A percentile compares a stretch with the other conserved stretches of the same genome.
Conservation (phyloP, 495 filamentous ascomycete species). For the Cercophora samala region DNA sequence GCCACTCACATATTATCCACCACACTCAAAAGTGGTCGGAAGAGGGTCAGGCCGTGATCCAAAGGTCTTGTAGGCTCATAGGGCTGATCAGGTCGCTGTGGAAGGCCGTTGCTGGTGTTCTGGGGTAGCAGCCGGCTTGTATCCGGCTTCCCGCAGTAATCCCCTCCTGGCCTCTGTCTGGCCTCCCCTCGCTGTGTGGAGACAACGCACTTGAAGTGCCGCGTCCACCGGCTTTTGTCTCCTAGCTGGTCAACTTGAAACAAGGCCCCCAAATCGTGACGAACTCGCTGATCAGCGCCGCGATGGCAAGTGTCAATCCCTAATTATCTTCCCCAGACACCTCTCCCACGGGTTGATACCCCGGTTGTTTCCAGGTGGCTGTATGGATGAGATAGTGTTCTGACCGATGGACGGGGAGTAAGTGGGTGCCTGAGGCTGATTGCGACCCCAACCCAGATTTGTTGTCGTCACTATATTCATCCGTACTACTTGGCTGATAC, state of each 20-base stretch:
- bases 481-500: not conserved
- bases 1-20: not conserved
- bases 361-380: not conserved
- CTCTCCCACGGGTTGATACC: not conserved
- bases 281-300: not conserved
- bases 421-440: not conserved
- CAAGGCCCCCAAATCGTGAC: conserved; percentile 8
- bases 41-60: not conserved
- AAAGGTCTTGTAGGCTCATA: not conserved
- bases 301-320: not conserved
- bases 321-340: not conserved
- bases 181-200: not conserved
- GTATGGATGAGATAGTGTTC: not conserved
- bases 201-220: conserved; percentile 1
- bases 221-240: not conserved
- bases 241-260: conserved; percentile 4
- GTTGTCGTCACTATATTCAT: not conserved
- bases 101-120: not conserved
- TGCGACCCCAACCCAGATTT: not conserved
- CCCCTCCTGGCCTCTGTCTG: not conserved
- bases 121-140: not conserved
- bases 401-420: not conserved
- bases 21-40: not conserved
- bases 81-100: not conserved
- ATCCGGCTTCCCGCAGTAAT: not conserved